Base-by-base conservation (phyloP, 164 flowering plant genomes). In the Chimonanthus praecox region DNA sequence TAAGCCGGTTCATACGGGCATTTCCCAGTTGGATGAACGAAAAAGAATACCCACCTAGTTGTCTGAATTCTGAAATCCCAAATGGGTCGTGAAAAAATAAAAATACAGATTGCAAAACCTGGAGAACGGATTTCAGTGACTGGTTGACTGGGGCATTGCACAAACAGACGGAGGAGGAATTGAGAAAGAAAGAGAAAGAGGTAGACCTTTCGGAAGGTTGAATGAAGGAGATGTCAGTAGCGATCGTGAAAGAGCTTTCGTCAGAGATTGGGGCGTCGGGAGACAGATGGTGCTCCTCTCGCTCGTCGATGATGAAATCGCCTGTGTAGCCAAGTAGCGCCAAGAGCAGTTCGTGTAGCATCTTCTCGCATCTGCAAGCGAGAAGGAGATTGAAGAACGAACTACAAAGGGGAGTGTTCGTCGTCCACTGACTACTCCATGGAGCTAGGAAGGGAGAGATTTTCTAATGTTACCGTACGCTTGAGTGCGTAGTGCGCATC, bases 241-340 rank as follows among this genome's bases (percentile, higher is more conserved):
- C 97, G 73, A 95, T 92, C 79, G 86, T 92, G 86, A 93, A 95
- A 50, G 92, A 78, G 72, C 83, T 76, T n/a, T 88, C 83, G 0
- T 82, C 87, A 2, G 92, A 78, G 50, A 82, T 70, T 44, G 85
- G 85, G 16, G 85, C 75, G 48, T 84, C 88, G n/a, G 86, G 77
- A 58, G 86, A 78, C 10, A 85, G 67, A 51, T 43, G 44, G 16
- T 79, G 33, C n/a, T 84, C 85, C 72, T 95, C 98, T 63, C 90
- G 79, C 77, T 87, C 86, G 82, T 92, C 96, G 81, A 94, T 81
- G 5, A 94, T 89, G 73, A 94, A 90, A 81, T 94, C 97, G 61
- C 98, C 98, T n/a, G 98, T 89, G 92, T 89, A 92, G 9, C 98
- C 98, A 47, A 92, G 45, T 2, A 94, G 88, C 18, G 97, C 86